Evolutionary conservation across 257 asterid genomes (phyloP).

Genomic region (Rehmannia glutinosa): DNA sequence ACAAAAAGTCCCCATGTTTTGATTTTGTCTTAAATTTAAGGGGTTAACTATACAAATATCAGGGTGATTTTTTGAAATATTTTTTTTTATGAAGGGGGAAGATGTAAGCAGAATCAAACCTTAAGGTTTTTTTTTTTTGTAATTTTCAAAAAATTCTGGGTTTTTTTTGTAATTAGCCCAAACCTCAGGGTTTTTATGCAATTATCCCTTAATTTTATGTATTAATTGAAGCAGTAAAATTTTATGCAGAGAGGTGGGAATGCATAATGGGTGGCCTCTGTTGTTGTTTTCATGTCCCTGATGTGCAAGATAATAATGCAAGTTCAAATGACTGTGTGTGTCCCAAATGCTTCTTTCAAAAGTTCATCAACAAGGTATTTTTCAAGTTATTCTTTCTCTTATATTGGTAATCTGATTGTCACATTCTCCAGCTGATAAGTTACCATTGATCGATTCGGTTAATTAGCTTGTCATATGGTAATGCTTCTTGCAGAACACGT

Average conservation of each 20-base stretch:
- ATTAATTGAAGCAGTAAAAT: neutral
- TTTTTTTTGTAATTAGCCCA: too few species aligned
- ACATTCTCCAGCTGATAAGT: neutral
- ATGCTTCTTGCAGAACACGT: neutral
- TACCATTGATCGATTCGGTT: neutral
- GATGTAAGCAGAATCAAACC: too few species aligned
- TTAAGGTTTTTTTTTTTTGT: too few species aligned
- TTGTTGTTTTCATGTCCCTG: slow-evolving; percentile 37
- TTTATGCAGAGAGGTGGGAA: slow-evolving; percentile 4
- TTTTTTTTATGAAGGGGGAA: too few species aligned
- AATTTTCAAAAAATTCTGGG: too few species aligned
- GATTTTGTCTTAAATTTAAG: too few species aligned
- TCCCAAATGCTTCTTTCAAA: slow-evolving; percentile 28
- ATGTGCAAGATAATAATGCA: slow-evolving; percentile 7
- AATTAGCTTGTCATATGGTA: neutral
- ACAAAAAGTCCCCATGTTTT: too few species aligned
- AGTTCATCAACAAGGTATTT: slow-evolving; percentile 36
- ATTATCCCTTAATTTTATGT: neutral
- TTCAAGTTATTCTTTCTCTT: neutral
- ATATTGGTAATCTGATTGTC: neutral
- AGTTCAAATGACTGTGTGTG: slow-evolving; percentile 16
- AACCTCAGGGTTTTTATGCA: too few species aligned
- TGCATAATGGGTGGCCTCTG: slow-evolving; percentile 43
- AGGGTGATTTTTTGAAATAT: too few species aligned
- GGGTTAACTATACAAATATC: too few species aligned